phyloP scores from a whole-genome alignment of 805 yeast species.

The Kluyveromyces nonfermentans region DNA sequence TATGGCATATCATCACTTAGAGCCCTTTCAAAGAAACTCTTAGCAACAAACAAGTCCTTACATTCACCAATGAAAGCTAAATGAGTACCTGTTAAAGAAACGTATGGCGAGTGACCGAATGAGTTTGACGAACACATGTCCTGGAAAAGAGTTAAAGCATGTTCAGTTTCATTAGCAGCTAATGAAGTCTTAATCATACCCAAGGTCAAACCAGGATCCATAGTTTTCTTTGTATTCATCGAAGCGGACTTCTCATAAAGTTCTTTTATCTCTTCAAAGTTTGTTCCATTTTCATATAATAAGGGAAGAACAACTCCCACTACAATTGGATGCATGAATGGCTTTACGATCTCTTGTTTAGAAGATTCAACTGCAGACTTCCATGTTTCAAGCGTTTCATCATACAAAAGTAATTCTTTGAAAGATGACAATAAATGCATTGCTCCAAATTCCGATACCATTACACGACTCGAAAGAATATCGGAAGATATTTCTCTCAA shows the following conservation, averaged over 20 bases:
- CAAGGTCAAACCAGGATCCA: constrained; percentile 43
- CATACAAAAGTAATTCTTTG: constrained; percentile 49
- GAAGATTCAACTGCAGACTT: constrained; percentile 34
- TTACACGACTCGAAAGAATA: constrained; percentile 35
- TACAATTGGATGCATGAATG: constrained; percentile 54
- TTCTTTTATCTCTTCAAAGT: constrained; percentile 49
- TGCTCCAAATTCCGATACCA: constrained; percentile 43
- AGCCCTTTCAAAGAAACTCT: constrained; percentile 66
- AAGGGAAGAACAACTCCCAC: constrained; percentile 63
- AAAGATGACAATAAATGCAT: constrained; percentile 49
- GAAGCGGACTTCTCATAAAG: constrained; percentile 39
- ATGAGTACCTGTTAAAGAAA: constrained; percentile 64
- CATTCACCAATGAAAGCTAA: constrained; percentile 70
- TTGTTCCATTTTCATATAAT: constrained; percentile 51
- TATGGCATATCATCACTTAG: constrained; percentile 64
- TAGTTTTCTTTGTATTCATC: constrained; percentile 26
- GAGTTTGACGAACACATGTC: constrained; percentile 47
- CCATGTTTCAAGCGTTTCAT: constrained; percentile 65
- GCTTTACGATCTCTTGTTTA: constrained; percentile 19
- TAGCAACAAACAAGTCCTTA: constrained; percentile 61
- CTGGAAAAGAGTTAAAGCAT: constrained; percentile 58
- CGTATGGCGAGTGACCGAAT: constrained; percentile 29
- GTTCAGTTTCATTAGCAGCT: constrained; percentile 50
- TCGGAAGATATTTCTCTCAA: constrained; percentile 45
- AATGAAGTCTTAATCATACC: constrained; percentile 72